Evolutionary conservation across 225 moss, liverwort and hornwort species (phyloP).

Genomic region (Climacium dendroides): DNA sequence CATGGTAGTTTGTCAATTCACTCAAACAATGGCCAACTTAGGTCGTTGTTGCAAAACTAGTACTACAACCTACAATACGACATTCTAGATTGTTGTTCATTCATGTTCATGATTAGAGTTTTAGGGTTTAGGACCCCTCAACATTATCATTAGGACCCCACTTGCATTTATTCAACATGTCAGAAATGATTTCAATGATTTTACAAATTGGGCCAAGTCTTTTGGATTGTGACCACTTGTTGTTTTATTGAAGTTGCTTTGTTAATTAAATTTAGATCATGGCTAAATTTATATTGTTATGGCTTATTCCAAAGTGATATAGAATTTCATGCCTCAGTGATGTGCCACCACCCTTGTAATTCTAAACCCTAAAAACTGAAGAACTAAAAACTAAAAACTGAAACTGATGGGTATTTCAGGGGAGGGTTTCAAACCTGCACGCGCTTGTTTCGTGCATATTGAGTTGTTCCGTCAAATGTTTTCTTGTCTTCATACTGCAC

Average conservation of each 20-base stretch:
- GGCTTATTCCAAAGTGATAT: neutral
- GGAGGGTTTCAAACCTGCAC: conserved; percentile 34
- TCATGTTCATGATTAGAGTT: neutral
- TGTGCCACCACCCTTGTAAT: neutral
- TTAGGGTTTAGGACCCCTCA: neutral
- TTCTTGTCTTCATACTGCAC: conserved; percentile 73
- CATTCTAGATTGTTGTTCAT: neutral
- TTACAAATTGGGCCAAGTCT: neutral
- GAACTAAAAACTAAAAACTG: neutral
- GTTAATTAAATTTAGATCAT: neutral
- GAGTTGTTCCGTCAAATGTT: conserved; percentile 46
- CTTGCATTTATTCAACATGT: neutral
- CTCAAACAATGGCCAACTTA: neutral
- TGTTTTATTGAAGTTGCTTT: neutral
- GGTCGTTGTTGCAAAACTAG: neutral
- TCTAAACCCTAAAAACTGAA: no score
- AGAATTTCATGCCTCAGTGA: neutral
- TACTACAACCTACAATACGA: neutral
- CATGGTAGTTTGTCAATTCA: neutral
- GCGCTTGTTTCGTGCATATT: conserved; percentile 74
- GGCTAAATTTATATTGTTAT: neutral
- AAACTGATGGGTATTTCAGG: neutral
- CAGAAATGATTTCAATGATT: neutral
- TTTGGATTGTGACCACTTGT: neutral
- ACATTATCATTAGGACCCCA: no score